Percentiles rank a stretch among this genome's conserved stretches.
phyloP scores from a whole-genome alignment of 2,329 filamentous ascomycete species.

The Chrysosphaeria jannelii region DNA sequence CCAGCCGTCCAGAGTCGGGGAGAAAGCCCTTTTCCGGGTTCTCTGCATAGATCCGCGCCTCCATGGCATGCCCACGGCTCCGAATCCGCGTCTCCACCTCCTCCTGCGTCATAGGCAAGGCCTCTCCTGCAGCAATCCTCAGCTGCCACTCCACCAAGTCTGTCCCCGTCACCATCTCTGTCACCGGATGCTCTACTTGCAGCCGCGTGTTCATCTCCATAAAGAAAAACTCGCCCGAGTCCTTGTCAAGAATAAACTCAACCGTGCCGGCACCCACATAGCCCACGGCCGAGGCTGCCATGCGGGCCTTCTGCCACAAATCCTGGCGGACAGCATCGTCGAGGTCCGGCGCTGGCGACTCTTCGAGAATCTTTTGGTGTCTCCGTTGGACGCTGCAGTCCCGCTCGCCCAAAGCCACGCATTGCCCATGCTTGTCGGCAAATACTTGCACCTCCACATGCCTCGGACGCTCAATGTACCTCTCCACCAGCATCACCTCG shows the following conservation, averaged over 20 bases:
- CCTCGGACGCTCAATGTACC: constrained; percentile 46
- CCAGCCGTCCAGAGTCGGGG: constrained; percentile 66
- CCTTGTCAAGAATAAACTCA: constrained; percentile 70
- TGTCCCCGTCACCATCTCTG: constrained; percentile 33
- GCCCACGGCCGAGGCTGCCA: constrained; percentile 41
- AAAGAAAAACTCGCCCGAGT: constrained; percentile 53
- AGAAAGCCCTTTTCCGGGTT: constrained; percentile 79
- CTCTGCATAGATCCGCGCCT: constrained; percentile 90
- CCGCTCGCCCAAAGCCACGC: constrained; percentile 58
- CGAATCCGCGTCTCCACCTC: constrained; percentile 47
- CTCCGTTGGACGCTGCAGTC: constrained; percentile 69
- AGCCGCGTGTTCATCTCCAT: constrained; percentile 68
- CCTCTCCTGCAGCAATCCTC: constrained; percentile 31
- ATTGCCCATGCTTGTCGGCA: constrained; percentile 50
- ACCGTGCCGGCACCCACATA: constrained; percentile 78
- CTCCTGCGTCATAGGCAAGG: constrained; percentile 22
- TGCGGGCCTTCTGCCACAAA: constrained; percentile 33
- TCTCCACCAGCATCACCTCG: constrained; percentile 60
- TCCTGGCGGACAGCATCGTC: constrained; percentile 25
- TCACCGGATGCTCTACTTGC: constrained; percentile 93
- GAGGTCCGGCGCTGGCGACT: constrained; percentile 49
- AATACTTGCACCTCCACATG: constrained; percentile 85
- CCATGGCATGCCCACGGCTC: constrained; percentile 59
- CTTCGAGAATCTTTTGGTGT: constrained; percentile 78
- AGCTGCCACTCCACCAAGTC: constrained; percentile 92